Percentiles rank a stretch among this genome's conserved stretches.
Conservation (phyloP, 805 yeast genomes). For the Starmerella floris region DNA sequence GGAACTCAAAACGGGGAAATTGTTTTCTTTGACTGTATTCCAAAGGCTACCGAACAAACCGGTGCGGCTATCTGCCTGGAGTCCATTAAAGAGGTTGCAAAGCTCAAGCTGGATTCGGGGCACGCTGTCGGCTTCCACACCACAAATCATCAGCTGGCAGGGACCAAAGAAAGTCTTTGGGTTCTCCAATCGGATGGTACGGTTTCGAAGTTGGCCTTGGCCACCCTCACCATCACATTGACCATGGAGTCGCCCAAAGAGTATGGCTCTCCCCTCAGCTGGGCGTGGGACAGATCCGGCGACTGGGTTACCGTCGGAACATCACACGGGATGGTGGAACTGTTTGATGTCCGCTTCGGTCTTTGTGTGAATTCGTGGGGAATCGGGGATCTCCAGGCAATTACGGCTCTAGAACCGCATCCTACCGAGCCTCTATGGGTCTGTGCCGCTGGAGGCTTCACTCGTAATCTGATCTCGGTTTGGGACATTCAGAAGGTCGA, state of each 20-base stretch:
- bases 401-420: conserved; percentile 35
- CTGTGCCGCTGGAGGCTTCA: conserved; percentile 56
- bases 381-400: conserved; percentile 38
- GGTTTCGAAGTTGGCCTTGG: conserved; percentile 39
- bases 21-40: conserved; percentile 23
- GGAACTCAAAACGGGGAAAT: conserved; percentile 37
- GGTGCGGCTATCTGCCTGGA: not conserved
- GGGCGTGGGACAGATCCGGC: conserved; percentile 40
- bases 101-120: conserved; percentile 22
- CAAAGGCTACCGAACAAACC: not conserved
- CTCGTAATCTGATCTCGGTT: conserved; percentile 44
- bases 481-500: conserved; percentile 62
- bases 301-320: conserved; percentile 70
- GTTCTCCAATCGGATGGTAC: conserved; percentile 13
- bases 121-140: conserved; percentile 35
- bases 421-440: conserved; percentile 37
- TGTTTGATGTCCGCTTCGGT: conserved; percentile 72
- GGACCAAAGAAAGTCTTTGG: conserved; percentile 8
- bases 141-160: not conserved
- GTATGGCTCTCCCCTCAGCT: conserved; percentile 54
- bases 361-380: conserved; percentile 49
- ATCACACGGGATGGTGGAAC: conserved; percentile 50
- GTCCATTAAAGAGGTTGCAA: not conserved
- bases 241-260: conserved; percentile 41
- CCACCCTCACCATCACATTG: conserved; percentile 36